A percentile compares a stretch with the other conserved stretches of the same genome.
phyloP scores from a whole-genome alignment of 2,329 filamentous ascomycete genomes.

The Sphaerulina vaccinii region DNA sequence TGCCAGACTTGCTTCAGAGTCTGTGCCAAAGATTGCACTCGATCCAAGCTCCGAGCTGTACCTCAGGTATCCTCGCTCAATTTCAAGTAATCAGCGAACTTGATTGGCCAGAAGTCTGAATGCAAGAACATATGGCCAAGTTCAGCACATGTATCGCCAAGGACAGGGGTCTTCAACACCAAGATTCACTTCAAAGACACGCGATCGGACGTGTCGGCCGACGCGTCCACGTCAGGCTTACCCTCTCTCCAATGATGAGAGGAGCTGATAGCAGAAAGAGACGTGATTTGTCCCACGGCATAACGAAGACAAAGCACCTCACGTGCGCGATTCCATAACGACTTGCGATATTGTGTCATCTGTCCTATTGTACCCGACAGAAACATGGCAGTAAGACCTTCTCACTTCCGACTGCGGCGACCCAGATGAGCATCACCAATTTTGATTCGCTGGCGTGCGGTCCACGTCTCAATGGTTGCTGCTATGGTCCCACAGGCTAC shows the following conservation, averaged over 20 bases:
- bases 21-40: too few relatives aligned
- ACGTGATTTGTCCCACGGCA: not conserved
- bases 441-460: not conserved
- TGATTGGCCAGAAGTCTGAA: not conserved
- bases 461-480: not conserved
- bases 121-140: not conserved
- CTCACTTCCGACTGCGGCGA: slow-evolving; percentile 1
- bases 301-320: not conserved
- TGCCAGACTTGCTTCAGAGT: not conserved
- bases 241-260: not conserved
- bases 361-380: not conserved
- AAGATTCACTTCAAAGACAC: not conserved
- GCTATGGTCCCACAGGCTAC: not conserved
- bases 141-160: not conserved
- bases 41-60: not conserved
- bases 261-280: not conserved
- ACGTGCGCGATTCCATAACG: not conserved
- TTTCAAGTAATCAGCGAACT: not conserved
- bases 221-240: not conserved
- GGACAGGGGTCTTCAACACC: not conserved
- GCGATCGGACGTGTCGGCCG: not conserved
- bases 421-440: not conserved
- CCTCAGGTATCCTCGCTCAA: not conserved
- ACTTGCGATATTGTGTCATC: not conserved
- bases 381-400: not conserved